Percentiles rank a stretch among this genome's conserved stretches.
These are phyloP conservation scores for Melastoma candidum DNA, from an alignment of 441 rosid genomes.

Conservation along the genomic window DNA sequence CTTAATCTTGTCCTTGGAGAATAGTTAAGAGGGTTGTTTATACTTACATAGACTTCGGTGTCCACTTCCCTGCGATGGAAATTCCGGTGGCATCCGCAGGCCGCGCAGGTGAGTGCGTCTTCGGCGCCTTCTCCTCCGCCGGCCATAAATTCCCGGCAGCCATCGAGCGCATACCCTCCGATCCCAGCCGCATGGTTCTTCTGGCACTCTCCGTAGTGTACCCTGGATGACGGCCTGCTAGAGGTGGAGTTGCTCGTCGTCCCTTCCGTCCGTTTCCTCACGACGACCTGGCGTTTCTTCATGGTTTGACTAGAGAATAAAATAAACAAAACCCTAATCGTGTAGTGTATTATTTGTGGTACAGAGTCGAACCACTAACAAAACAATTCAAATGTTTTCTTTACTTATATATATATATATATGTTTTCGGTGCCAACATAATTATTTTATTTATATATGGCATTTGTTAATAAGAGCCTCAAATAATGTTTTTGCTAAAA, in stretches of 20 bases:
- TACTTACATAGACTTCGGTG: constrained; percentile 80
- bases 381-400: too few species aligned
- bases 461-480: too few species aligned
- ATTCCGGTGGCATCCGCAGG: constrained; percentile 86
- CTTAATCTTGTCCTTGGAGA: background rate
- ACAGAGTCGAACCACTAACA: too few species aligned
- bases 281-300: constrained; percentile 77
- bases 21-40: constrained; percentile 42
- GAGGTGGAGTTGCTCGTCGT: constrained; percentile 33
- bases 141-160: constrained; percentile 91
- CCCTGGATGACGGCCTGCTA: constrained; percentile 40
- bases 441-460: too few species aligned
- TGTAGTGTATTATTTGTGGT: background rate
- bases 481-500: too few species aligned
- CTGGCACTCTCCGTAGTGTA: constrained; percentile 76
- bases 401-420: too few species aligned
- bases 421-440: too few species aligned
- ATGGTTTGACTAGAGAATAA: constrained; percentile 20
- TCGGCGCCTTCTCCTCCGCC: constrained; percentile 44
- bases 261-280: constrained; percentile 24
- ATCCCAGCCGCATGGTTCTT: constrained; percentile 79
- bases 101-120: constrained; percentile 62
- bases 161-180: constrained; percentile 87
- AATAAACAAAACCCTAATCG: constrained; percentile 12
- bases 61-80: constrained; percentile 69